Conservation (phyloP, 2,329 filamentous ascomycete species). For the Botrytis medusae region DNA sequence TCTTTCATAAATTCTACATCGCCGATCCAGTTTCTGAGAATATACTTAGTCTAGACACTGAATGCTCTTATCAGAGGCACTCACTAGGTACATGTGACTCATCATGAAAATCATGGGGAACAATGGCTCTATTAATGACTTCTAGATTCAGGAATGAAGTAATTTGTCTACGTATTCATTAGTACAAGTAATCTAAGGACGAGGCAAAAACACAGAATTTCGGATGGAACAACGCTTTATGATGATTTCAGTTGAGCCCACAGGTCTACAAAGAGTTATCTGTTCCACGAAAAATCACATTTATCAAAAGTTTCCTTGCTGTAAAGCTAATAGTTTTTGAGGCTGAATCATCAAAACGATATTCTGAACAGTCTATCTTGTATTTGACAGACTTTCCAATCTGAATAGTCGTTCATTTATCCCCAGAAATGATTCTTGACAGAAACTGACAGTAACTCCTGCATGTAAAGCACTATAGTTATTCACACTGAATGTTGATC, state of each 20-base stretch:
- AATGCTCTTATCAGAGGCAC: no score
- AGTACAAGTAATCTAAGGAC: accelerated
- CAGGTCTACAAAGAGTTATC: not conserved
- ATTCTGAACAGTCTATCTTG: not conserved
- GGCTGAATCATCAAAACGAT: not conserved
- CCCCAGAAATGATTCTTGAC: not conserved
- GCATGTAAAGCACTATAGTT: not conserved
- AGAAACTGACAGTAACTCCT: no score
- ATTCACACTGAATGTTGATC: not conserved
- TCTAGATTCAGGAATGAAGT: accelerated
- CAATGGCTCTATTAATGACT: not conserved
- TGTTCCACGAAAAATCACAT: not conserved
- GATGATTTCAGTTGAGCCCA: not conserved
- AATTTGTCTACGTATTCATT: not conserved
- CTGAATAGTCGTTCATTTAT: not conserved
- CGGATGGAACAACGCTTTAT: accelerated
- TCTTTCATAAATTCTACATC: not conserved
- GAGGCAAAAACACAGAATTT: accelerated
- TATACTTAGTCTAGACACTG: not conserved
- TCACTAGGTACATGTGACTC: no score
- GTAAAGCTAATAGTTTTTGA: not conserved
- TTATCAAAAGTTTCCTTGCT: not conserved
- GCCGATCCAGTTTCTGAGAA: not conserved
- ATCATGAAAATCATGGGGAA: no score
- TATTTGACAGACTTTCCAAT: not conserved